Evolutionary conservation across 331 rosid genomes (phyloP).

Genomic region (Malus hybrid): DNA sequence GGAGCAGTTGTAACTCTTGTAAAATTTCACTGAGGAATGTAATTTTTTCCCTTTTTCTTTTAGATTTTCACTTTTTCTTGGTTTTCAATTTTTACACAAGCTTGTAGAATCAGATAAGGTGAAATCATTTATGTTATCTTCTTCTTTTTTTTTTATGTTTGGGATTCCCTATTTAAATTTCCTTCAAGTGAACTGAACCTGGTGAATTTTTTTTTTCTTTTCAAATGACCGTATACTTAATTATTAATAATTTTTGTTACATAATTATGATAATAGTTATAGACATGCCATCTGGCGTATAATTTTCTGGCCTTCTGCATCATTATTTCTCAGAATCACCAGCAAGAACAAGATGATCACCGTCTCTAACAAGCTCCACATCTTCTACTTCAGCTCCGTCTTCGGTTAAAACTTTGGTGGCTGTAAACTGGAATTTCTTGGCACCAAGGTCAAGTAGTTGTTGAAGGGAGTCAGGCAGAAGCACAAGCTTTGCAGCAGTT

Average conservation of each 20-base stretch:
- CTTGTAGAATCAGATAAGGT: neutral
- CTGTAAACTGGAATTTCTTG: slow-evolving; percentile 38
- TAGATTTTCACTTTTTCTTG: neutral
- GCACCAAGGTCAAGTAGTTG: slow-evolving; percentile 61
- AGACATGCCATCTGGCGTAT: neutral
- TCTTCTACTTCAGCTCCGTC: slow-evolving; percentile 80
- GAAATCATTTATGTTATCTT: neutral
- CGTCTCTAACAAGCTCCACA: slow-evolving; percentile 60
- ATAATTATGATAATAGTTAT: too few species aligned
- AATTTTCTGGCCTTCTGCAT: neutral
- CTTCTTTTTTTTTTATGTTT: too few species aligned
- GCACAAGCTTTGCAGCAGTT: slow-evolving; percentile 46
- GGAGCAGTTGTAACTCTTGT: neutral
- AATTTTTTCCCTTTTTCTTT: neutral
- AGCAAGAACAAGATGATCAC: slow-evolving; percentile 58
- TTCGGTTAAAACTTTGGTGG: slow-evolving; percentile 44
- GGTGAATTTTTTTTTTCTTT: too few species aligned
- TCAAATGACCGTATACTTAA: too few species aligned
- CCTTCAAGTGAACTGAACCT: too few species aligned
- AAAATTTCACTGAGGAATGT: too few species aligned
- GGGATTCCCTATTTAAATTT: neutral
- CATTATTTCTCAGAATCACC: neutral
- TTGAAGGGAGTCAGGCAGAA: slow-evolving; percentile 44
- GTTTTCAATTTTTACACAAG: neutral
- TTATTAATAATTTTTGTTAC: too few species aligned